Base-by-base conservation (phyloP, 2,329 filamentous ascomycete species). In the Ambrosiella beaveri region DNA sequence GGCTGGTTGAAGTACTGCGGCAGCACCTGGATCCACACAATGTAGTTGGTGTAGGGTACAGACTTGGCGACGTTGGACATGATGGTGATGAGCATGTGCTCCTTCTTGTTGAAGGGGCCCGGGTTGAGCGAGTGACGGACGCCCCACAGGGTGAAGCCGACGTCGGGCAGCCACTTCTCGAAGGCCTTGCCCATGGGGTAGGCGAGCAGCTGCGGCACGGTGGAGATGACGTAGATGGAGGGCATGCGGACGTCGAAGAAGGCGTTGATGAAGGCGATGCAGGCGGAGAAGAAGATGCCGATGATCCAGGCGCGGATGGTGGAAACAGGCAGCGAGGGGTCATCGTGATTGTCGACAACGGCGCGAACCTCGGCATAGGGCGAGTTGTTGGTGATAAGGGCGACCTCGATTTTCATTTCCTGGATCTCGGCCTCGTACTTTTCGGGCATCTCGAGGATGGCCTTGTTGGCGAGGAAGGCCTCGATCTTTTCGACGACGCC, bases 291-390 rank as follows among this genome's bases (percentile, higher is more conserved):
- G 11, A 73, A 59, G 3, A 75, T 63, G 1, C 76, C 77, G 6
- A 79, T 73, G 7, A 65, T 63, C 75, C 75, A 79, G 8, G 73
- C 71, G 0, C 77, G 72, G 17, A 80, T 71, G 0, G 78, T 80
- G 7, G 74, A 74, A 45, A 69, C 71, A 0, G 76, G 77, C 35
- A 70, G 67, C 7, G 59, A 63, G 0, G 75, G 72, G 61, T 78
- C 73, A 59, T 80, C 78, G 39, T 75, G 72, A 63, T 79, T 78
- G 63, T 75, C 74, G 13, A 78, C 75, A 1, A 78, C 74, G 7
- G 76, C 73, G 15, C 76, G 74, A 4, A 78, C 75, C 64, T 79
- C 75, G 27, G 77, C 70, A 62, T 80, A 80, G 0, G 78, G 78
- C 8, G 74, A 77, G 65, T 78, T 75, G 63, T 74, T 75, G 27